A percentile compares a stretch with the other conserved stretches of the same genome.
Conservation (phyloP, 805 yeast genomes). For the Ogataea haglerorum region DNA sequence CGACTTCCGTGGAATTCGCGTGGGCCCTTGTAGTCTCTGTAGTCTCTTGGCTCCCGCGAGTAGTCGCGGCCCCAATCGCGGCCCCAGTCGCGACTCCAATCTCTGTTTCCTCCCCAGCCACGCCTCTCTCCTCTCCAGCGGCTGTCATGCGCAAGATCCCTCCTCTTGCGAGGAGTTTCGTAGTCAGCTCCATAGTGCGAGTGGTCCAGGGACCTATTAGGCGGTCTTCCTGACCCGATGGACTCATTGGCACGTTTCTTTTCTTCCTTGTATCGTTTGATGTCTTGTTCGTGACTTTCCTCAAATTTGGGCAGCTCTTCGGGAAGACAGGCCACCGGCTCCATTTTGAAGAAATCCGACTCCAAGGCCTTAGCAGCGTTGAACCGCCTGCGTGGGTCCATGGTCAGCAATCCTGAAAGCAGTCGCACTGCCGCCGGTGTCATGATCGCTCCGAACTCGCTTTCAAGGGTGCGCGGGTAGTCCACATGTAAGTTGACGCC, state of each 20-base stretch:
- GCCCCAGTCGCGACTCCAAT: constrained; percentile 2
- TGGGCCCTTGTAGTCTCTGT: background rate
- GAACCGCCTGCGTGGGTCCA: constrained; percentile 70
- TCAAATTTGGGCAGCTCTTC: constrained; percentile 62
- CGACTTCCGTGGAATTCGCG: too few relatives aligned
- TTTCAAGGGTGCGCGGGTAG: constrained; percentile 41
- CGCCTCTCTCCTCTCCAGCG: constrained; percentile 6
- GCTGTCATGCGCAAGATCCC: constrained; percentile 7
- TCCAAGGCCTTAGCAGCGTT: constrained; percentile 78
- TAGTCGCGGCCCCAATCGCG: constrained; percentile 1
- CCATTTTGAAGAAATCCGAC: constrained; percentile 63
- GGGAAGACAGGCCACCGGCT: constrained; percentile 61
- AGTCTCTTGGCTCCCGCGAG: constrained; percentile 1
- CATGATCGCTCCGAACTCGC: constrained; percentile 41
- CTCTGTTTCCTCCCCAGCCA: constrained; percentile 2
- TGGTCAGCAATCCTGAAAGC: constrained; percentile 54
- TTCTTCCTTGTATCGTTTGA: constrained; percentile 50
- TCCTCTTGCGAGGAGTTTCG: constrained; percentile 8
- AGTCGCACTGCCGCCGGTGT: constrained; percentile 48
- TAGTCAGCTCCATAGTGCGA: constrained; percentile 17
- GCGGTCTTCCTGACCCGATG: constrained; percentile 6
- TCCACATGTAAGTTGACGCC: constrained; percentile 35
- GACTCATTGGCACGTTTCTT: constrained; percentile 9
- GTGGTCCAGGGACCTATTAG: constrained; percentile 18
- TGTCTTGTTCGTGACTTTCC: constrained; percentile 88